phyloP scores from a whole-genome alignment of 2,329 filamentous ascomycete genomes.

The Phialophora tarda region DNA sequence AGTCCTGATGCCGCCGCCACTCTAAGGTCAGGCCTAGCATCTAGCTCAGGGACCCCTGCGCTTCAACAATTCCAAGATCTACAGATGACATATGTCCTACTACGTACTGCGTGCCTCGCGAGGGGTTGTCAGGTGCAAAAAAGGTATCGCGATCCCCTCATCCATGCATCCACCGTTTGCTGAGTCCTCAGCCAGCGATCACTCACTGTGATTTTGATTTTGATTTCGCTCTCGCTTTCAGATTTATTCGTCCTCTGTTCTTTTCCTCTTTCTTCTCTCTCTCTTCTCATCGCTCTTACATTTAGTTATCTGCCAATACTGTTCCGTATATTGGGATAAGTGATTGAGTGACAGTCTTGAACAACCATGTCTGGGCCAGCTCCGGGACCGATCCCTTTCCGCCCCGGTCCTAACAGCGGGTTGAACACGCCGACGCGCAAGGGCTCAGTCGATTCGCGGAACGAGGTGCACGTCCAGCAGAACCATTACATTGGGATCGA shows the following conservation, averaged over 20 bases:
- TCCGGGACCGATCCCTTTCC: slow-evolving; percentile 24
- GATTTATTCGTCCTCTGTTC: neutral
- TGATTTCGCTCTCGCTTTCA: no score
- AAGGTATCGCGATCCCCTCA: slow-evolving; percentile 3
- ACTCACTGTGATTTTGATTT: neutral
- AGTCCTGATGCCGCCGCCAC: neutral
- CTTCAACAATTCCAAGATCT: slow-evolving; percentile 25
- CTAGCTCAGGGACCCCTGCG: slow-evolving; percentile 6
- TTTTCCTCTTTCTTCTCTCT: neutral
- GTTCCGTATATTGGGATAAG: no score
- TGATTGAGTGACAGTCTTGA: no score
- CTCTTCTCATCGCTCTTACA: no score
- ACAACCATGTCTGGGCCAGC: neutral
- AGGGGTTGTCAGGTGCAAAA: neutral
- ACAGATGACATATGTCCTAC: slow-evolving; percentile 28
- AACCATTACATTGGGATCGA: slow-evolving; percentile 84
- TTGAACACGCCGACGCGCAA: slow-evolving; percentile 39
- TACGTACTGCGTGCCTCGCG: slow-evolving; percentile 1
- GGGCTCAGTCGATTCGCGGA: slow-evolving; percentile 55
- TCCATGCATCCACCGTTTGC: neutral
- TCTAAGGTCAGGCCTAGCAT: neutral
- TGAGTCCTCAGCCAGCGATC: neutral
- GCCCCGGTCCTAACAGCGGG: slow-evolving; percentile 30
- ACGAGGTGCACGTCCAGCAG: slow-evolving; percentile 62
- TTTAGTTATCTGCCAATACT: no score